Conservation (phyloP, 2,329 filamentous ascomycete genomes). For the Claviceps capensis region DNA sequence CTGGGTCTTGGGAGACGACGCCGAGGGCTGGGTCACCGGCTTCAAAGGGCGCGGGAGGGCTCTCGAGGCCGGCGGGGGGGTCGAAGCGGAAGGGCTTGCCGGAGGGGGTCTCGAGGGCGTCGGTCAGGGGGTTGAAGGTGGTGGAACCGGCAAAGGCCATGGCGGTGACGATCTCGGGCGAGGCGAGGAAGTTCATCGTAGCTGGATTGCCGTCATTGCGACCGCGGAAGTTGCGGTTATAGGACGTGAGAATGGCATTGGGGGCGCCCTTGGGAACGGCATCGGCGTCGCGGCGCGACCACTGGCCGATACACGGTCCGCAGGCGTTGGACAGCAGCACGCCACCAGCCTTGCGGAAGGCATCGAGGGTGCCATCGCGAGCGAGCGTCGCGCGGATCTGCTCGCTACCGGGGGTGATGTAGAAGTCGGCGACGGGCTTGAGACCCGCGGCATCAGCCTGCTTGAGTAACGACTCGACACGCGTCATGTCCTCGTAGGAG, state of each 20-base stretch:
- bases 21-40: slow-evolving; percentile 61
- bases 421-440: slow-evolving; percentile 81
- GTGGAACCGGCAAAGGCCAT: slow-evolving; percentile 88
- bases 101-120: slow-evolving; percentile 64
- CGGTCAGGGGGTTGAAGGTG: slow-evolving; percentile 91
- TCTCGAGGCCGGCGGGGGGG: slow-evolving; percentile 58
- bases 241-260: slow-evolving; percentile 93
- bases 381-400: slow-evolving; percentile 92
- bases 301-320: slow-evolving; percentile 87
- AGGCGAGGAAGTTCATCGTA: slow-evolving; percentile 98
- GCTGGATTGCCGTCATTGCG: slow-evolving; percentile 93
- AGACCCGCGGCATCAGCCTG: slow-evolving; percentile 83
- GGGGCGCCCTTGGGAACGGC: slow-evolving; percentile 68
- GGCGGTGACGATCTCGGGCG: slow-evolving; percentile 90
- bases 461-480: slow-evolving; percentile 82
- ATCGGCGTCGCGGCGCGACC: slow-evolving; percentile 89
- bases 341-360: slow-evolving; percentile 76
- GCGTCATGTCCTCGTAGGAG: slow-evolving; percentile 97
- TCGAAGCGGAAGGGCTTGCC: slow-evolving; percentile 77
- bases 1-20: slow-evolving; percentile 57
- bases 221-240: slow-evolving; percentile 96
- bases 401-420: slow-evolving; percentile 91
- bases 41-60: slow-evolving; percentile 54
- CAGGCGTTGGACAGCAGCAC: slow-evolving; percentile 90
- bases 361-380: slow-evolving; percentile 72